A percentile compares a stretch with the other conserved stretches of the same genome.
These are phyloP conservation scores for Quercus suber DNA, from an alignment of 306 rosid genomes.

Conservation along the genomic window DNA sequence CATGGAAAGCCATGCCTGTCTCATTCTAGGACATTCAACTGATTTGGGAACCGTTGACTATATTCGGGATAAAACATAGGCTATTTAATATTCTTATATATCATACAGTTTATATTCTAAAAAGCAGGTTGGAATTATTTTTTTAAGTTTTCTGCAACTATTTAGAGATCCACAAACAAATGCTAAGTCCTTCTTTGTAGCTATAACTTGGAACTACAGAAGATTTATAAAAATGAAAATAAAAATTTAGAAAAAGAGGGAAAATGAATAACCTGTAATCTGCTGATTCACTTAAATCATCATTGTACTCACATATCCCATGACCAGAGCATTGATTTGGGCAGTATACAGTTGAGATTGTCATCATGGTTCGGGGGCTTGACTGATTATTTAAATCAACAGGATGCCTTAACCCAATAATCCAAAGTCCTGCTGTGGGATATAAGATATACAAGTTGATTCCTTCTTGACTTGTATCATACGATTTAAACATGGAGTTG, in stretches of 20 bases:
- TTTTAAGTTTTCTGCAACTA: too few relatives aligned
- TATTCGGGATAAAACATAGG: too few relatives aligned
- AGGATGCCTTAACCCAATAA: slow-evolving; percentile 10
- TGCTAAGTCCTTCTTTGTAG: too few relatives aligned
- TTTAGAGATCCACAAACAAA: too few relatives aligned
- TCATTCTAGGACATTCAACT: too few relatives aligned
- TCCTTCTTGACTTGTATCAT: slow-evolving; percentile 2
- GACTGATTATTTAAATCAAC: not conserved
- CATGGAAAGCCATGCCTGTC: too few relatives aligned
- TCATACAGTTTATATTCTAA: too few relatives aligned
- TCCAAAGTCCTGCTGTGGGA: slow-evolving; percentile 1
- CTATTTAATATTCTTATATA: too few relatives aligned
- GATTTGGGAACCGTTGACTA: too few relatives aligned
- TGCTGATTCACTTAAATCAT: not conserved
- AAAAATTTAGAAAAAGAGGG: not conserved
- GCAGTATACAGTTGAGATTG: not conserved
- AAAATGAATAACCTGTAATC: not conserved
- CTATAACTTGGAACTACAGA: too few relatives aligned
- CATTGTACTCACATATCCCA: not conserved
- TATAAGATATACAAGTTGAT: slow-evolving; percentile 17
- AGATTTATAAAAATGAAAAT: not conserved
- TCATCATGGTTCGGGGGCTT: not conserved
- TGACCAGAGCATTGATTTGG: slow-evolving; percentile 14
- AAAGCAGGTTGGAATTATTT: too few relatives aligned
- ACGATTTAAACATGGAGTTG: not conserved